phyloP scores from a whole-genome alignment of 139 green algal species.

The Deuterostichococcus epilithicus region DNA sequence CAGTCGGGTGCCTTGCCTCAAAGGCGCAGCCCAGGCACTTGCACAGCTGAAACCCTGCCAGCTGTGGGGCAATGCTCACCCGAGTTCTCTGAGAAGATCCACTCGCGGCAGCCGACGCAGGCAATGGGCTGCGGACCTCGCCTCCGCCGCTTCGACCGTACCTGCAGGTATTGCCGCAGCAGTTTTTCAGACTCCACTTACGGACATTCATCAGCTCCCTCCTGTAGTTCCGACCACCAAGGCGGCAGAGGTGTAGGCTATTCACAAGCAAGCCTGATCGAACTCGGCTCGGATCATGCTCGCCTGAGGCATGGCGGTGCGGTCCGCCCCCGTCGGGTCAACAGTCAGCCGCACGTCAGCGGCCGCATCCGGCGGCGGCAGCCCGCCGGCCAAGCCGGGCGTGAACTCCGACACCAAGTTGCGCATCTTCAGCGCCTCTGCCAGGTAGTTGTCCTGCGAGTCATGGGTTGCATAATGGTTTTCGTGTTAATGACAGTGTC shows the following conservation, averaged over 20 bases:
- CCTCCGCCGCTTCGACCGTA: not conserved
- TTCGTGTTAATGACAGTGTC: no score
- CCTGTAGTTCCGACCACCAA: not conserved
- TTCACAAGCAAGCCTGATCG: no score
- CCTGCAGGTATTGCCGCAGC: no score
- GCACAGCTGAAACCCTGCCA: not conserved
- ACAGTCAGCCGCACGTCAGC: not conserved
- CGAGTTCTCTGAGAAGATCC: slow-evolving; percentile 62
- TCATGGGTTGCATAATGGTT: no score
- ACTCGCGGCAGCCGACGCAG: slow-evolving; percentile 66
- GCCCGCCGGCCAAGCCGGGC: not conserved
- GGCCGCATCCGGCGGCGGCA: not conserved
- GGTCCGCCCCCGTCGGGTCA: not conserved
- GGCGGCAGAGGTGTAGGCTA: not conserved
- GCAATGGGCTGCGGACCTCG: slow-evolving; percentile 28
- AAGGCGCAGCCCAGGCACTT: no score
- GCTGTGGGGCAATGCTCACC: slow-evolving; percentile 8
- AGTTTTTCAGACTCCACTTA: no score
- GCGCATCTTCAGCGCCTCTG: slow-evolving; percentile 79
- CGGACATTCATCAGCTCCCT: not conserved
- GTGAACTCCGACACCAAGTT: slow-evolving; percentile 64
- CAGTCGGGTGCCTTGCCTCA: no score
- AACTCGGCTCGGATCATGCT: no score
- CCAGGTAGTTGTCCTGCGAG: slow-evolving; percentile 77
- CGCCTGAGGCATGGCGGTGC: not conserved